Conservation (phyloP, 768 basidiomycete species). For the Panaeolus cyanescens region DNA sequence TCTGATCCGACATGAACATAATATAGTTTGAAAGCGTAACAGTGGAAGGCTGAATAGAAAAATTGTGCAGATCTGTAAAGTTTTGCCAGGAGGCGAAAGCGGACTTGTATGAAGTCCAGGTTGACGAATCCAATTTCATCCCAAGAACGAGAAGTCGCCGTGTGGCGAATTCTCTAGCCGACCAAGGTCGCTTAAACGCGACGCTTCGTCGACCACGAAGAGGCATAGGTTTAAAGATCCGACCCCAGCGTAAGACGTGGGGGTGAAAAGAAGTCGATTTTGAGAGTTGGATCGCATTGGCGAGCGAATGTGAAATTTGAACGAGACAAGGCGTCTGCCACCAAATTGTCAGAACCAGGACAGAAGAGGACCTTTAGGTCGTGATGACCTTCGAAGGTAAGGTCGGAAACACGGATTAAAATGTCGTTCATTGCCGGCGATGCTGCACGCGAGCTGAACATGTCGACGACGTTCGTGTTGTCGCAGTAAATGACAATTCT, state of each 20-base stretch:
- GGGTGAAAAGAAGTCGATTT: constrained; percentile 13
- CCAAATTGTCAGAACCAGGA: constrained; percentile 14
- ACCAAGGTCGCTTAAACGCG: neutral
- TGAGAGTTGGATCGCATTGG: neutral
- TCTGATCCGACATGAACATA: neutral
- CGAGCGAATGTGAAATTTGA: constrained; percentile 1
- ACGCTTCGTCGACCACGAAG: neutral
- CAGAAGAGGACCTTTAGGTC: constrained; percentile 17
- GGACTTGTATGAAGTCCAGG: neutral
- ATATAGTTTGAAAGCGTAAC: neutral
- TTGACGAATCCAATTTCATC: neutral
- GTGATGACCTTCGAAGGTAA: constrained; percentile 7
- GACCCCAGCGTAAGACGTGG: constrained; percentile 8
- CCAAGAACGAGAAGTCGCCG: neutral
- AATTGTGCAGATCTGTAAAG: neutral
- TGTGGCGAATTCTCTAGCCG: neutral
- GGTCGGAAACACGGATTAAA: constrained; percentile 15
- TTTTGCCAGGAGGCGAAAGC: neutral
- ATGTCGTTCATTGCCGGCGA: constrained; percentile 18
- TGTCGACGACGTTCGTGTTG: constrained; percentile 19
- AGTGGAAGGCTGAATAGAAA: neutral
- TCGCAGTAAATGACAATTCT: constrained; percentile 23
- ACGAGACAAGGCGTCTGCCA: constrained; percentile 23
- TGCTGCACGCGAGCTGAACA: constrained; percentile 14
- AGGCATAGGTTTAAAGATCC: neutral